Percentiles rank a stretch among this genome's conserved stretches.
Evolutionary conservation across 495 filamentous ascomycete genomes (phyloP).

Genomic region (Penicillium angulare): DNA sequence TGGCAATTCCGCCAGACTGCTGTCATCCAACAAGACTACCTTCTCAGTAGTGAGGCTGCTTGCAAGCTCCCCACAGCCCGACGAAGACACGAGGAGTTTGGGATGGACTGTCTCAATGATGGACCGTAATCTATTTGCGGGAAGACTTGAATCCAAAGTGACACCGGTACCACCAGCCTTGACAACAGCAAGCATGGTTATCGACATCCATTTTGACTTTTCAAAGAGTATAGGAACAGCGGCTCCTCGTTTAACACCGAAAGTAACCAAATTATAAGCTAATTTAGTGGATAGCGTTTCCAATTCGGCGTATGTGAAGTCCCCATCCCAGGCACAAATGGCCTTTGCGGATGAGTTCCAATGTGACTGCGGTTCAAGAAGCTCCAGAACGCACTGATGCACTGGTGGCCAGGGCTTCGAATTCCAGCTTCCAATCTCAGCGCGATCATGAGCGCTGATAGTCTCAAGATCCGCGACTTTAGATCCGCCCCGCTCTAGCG

Average conservation of each 20-base stretch:
- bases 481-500: too few species aligned
- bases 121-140: constrained; percentile 13
- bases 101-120: constrained; percentile 7
- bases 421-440: too few species aligned
- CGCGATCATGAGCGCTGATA: too few species aligned
- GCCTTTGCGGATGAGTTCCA: too few species aligned
- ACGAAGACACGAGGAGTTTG: constrained; percentile 5
- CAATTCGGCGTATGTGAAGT: neutral
- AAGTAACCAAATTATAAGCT: neutral
- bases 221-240: constrained; percentile 2
- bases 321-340: neutral
- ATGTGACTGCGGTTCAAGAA: too few species aligned
- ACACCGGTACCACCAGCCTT: constrained; percentile 33
- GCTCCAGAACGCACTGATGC: too few species aligned
- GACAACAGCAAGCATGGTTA: constrained; percentile 33
- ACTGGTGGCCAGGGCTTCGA: too few species aligned
- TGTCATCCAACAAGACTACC: neutral
- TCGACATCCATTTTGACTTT: constrained; percentile 31
- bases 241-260: constrained; percentile 1
- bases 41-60: neutral
- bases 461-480: too few species aligned
- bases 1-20: neutral
- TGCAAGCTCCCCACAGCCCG: neutral
- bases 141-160: constrained; percentile 22
- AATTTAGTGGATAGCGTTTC: neutral